A percentile compares a stretch with the other conserved stretches of the same genome.
Conservation (phyloP, 441 rosid genomes). For the Bruguiera hainesii region DNA sequence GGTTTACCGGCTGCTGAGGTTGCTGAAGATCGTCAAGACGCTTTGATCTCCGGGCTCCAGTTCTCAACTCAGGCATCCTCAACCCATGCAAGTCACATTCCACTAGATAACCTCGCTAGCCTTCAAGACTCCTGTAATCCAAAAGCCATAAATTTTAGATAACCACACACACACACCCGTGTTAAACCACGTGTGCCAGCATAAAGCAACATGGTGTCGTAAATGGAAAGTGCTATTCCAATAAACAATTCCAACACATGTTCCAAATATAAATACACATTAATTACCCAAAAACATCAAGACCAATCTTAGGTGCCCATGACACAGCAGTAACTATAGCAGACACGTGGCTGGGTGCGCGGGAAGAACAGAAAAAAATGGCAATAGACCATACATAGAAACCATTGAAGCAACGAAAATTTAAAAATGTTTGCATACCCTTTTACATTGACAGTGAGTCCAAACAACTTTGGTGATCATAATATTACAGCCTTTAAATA, state of each 20-base stretch:
- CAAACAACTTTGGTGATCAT: conserved; percentile 6
- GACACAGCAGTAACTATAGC: neutral
- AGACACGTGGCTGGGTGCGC: too few relatives aligned
- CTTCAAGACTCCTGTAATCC: conserved; percentile 38
- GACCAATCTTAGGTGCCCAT: neutral
- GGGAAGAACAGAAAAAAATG: neutral
- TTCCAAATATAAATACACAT: neutral
- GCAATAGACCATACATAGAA: conserved; percentile 5
- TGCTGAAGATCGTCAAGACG: conserved; percentile 84
- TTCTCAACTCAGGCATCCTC: conserved; percentile 98
- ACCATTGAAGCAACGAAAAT: conserved; percentile 12
- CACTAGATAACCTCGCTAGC: conserved; percentile 27
- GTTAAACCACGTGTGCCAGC: neutral
- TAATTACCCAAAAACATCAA: neutral
- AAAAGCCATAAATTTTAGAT: conserved; percentile 5
- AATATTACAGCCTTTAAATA: neutral
- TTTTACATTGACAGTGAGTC: conserved; percentile 4
- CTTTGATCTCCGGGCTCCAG: conserved; percentile 95
- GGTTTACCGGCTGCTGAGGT: conserved; percentile 56
- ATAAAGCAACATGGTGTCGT: conserved; percentile 10
- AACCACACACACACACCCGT: neutral
- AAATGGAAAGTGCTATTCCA: conserved; percentile 9
- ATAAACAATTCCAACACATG: neutral
- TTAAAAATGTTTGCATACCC: conserved; percentile 7
- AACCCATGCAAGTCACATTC: conserved; percentile 81